Conservation (phyloP, 169 alveolate genomes). For the Eimeria sp. region DNA sequence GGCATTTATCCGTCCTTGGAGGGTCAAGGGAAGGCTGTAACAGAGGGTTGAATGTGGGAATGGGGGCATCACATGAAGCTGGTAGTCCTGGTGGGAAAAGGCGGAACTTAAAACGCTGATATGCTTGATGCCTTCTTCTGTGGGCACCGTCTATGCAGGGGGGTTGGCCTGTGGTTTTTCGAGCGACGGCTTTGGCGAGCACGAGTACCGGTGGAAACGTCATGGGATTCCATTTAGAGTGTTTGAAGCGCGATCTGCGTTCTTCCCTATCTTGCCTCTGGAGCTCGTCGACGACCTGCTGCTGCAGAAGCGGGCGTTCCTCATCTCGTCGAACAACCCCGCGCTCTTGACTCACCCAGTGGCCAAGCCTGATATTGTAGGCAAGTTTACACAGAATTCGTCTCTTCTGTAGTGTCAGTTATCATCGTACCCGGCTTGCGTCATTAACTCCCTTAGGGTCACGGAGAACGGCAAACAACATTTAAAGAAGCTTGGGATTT, state of each 20-base stretch:
- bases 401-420: not conserved
- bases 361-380: conserved; percentile 57
- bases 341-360: conserved; percentile 56
- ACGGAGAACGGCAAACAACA: not conserved
- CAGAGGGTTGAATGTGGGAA: not conserved
- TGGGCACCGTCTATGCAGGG: conserved; percentile 29
- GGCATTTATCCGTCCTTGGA: not conserved
- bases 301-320: conserved; percentile 66
- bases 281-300: conserved; percentile 65
- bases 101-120: not conserved
- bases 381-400: conserved; percentile 13
- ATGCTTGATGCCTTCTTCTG: not conserved
- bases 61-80: not conserved
- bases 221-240: conserved; percentile 72
- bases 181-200: conserved; percentile 77
- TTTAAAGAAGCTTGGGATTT: not conserved
- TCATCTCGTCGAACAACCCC: conserved; percentile 37
- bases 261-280: conserved; percentile 68
- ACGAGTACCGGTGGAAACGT: conserved; percentile 70
- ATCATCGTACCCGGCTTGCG: not conserved
- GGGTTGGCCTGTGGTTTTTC: conserved; percentile 77
- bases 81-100: not conserved
- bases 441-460: not conserved
- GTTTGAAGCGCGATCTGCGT: conserved; percentile 56
- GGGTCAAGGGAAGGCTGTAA: not conserved